phyloP scores from a whole-genome alignment of 2,329 filamentous ascomycete genomes.

The Didymella pomorum region DNA sequence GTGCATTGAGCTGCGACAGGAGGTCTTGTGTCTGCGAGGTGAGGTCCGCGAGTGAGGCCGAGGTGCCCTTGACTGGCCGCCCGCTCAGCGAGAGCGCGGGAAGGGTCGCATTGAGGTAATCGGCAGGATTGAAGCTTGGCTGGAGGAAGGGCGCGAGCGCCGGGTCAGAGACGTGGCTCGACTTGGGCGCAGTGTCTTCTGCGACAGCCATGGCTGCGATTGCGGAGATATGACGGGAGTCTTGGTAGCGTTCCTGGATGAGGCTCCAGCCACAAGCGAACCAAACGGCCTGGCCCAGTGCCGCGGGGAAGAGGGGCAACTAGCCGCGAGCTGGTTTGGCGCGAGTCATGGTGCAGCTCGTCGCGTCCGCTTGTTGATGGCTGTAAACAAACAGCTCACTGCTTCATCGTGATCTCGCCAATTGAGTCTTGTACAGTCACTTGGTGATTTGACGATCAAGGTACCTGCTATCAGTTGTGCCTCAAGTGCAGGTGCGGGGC shows the following conservation, averaged over 20 bases:
- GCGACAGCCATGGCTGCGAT: slow-evolving; percentile 42
- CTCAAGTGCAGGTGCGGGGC: slow-evolving; percentile 8
- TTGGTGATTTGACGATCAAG: not conserved
- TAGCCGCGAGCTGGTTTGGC: slow-evolving; percentile 15
- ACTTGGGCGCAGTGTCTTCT: slow-evolving; percentile 33
- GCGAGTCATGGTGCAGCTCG: slow-evolving; percentile 15
- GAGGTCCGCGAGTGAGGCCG: slow-evolving; percentile 74
- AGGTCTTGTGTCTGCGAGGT: slow-evolving; percentile 82
- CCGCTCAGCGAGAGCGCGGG: slow-evolving; percentile 68
- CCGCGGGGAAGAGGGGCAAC: slow-evolving; percentile 30
- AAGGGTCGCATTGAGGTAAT: slow-evolving; percentile 82
- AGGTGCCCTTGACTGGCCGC: slow-evolving; percentile 51
- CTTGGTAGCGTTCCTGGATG: slow-evolving; percentile 25
- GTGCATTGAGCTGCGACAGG: slow-evolving; percentile 86
- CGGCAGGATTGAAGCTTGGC: slow-evolving; percentile 79
- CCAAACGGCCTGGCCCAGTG: slow-evolving; percentile 23
- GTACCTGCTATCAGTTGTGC: not conserved
- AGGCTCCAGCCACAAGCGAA: slow-evolving; percentile 17
- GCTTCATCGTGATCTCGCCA: not conserved
- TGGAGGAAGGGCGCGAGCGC: slow-evolving; percentile 78
- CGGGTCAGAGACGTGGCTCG: slow-evolving; percentile 72
- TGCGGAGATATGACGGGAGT: slow-evolving; percentile 21
- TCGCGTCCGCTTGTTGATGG: slow-evolving; percentile 3
- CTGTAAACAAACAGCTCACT: not conserved
- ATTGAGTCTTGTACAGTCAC: not conserved